phyloP scores from a whole-genome alignment of 169 alveolate genomes.

The Cryptosporidium baileyi region DNA sequence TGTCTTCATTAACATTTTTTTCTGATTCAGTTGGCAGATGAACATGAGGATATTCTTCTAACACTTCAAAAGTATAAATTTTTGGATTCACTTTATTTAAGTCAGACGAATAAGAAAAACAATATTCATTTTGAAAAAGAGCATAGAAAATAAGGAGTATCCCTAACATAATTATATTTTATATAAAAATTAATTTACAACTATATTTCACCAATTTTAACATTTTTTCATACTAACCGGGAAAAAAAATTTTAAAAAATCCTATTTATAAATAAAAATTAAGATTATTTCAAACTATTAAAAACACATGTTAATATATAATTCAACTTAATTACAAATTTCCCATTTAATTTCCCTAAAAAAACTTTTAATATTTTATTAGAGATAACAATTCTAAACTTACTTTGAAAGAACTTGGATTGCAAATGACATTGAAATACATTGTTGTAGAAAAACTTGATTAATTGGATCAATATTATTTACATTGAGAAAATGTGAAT shows the following conservation, averaged over 20 bases:
- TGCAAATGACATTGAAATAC: slow-evolving; percentile 38
- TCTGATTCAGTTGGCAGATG: not conserved
- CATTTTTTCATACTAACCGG: too few relatives aligned
- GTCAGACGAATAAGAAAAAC: not conserved
- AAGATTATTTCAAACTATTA: too few relatives aligned
- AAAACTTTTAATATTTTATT: too few relatives aligned
- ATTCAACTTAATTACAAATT: too few relatives aligned
- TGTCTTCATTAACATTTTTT: not conserved
- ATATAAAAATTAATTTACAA: too few relatives aligned
- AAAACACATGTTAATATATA: too few relatives aligned
- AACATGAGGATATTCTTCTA: slow-evolving; percentile 38
- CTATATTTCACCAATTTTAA: too few relatives aligned
- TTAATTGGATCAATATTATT: slow-evolving; percentile 21
- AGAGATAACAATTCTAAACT: too few relatives aligned
- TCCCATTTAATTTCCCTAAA: too few relatives aligned
- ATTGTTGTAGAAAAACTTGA: slow-evolving; percentile 16
- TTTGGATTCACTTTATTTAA: not conserved
- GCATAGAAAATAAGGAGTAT: not conserved
- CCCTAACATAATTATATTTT: not conserved
- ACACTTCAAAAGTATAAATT: slow-evolving; percentile 2
- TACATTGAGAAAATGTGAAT: slow-evolving; percentile 37
- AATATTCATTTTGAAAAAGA: not conserved
- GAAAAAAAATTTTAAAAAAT: too few relatives aligned
- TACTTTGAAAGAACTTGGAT: slow-evolving; percentile 47
- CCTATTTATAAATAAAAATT: too few relatives aligned